Evolutionary conservation across 176 grass and related monocot species (phyloP), one percentile per base, ranked within the genome.

Genomic region (Leersia perrieri): DNA sequence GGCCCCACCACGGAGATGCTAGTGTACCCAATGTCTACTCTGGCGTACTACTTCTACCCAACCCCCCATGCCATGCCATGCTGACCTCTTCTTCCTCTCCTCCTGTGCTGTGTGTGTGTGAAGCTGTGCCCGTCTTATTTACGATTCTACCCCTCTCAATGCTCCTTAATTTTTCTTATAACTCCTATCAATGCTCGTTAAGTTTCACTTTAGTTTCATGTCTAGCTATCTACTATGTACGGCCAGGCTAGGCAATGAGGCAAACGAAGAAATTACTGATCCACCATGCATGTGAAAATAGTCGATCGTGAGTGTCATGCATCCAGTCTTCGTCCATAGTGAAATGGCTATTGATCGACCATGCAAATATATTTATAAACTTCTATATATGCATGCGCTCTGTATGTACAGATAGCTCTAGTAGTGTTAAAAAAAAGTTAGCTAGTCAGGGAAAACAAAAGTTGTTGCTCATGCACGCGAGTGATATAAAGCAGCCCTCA

Each of bases 1-100:
- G 41, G 82, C 15, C 82, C 87, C 87, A 25, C 82, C 77, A 70
- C 77, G 77, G 87, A 63, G 65, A 74, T 79, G 74, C 57, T 82
- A 41, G 42, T 38, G 9, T 34, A 66, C 30, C 49, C 72, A 35
- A 16, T 66, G 58, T 73, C 63, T n/a, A n/a, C n/a, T n/a, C n/a
- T 58, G 5, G 53, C 53, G 53, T 53, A n/a, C 49, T 53, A 8
- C 20, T 53, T 9, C 49, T 53, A 9, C 49, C 49, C 49, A 53
- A 16, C 9, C 49, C 18, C n/a, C n/a, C n/a, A n/a, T n/a, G n/a
- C n/a, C n/a, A n/a, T n/a, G n/a, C n/a, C 18, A 20, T 53, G 47
- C 18, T 53, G 18, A 53, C 47, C 45, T 20, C 47, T 51, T 51
- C 3, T 51, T 7, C 1, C 20, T 20, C 18, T 53, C 0, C 49